These are phyloP conservation scores for Bryum argenteum DNA, from an alignment of 225 moss, liverwort and hornwort genomes.

Conservation along the genomic window DNA sequence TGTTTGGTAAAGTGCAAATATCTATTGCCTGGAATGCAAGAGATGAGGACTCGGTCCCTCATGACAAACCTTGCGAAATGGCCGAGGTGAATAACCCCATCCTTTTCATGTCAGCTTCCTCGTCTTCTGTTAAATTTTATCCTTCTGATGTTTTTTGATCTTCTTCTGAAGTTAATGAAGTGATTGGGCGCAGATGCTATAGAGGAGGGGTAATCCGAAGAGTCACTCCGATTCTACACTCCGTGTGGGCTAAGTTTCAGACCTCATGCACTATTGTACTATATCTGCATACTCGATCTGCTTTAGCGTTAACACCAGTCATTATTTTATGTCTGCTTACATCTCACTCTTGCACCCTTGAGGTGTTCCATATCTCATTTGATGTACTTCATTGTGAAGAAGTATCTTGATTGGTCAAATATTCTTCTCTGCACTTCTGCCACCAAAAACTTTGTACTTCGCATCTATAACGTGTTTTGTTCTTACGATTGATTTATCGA, in stretches of 20 bases:
- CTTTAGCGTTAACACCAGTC: not conserved
- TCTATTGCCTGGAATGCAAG: slow-evolving; percentile 91
- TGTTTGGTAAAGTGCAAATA: slow-evolving; percentile 91
- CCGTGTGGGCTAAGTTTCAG: slow-evolving; percentile 97
- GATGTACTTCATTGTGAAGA: slow-evolving; percentile 10
- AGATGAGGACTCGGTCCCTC: slow-evolving; percentile 68
- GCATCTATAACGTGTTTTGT: no score
- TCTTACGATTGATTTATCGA: slow-evolving; percentile 13
- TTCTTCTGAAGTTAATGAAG: slow-evolving; percentile 19
- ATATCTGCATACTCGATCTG: not conserved
- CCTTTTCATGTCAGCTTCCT: slow-evolving; percentile 17
- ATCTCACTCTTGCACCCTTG: slow-evolving; percentile 19
- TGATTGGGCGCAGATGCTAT: slow-evolving; percentile 73
- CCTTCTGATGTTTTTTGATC: slow-evolving; percentile 2
- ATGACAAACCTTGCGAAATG: slow-evolving; percentile 67
- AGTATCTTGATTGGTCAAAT: not conserved
- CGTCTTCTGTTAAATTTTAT: slow-evolving; percentile 2
- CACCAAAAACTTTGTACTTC: no score
- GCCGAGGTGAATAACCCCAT: slow-evolving; percentile 58
- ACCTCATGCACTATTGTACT: slow-evolving; percentile 80
- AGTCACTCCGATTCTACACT: slow-evolving; percentile 72
- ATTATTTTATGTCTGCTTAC: not conserved
- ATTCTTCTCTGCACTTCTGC: no score
- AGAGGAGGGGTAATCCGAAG: slow-evolving; percentile 73
- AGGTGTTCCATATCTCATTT: slow-evolving; percentile 6